phyloP scores from a whole-genome alignment of 306 rosid genomes.

The Elaeagnus macrophylla region DNA sequence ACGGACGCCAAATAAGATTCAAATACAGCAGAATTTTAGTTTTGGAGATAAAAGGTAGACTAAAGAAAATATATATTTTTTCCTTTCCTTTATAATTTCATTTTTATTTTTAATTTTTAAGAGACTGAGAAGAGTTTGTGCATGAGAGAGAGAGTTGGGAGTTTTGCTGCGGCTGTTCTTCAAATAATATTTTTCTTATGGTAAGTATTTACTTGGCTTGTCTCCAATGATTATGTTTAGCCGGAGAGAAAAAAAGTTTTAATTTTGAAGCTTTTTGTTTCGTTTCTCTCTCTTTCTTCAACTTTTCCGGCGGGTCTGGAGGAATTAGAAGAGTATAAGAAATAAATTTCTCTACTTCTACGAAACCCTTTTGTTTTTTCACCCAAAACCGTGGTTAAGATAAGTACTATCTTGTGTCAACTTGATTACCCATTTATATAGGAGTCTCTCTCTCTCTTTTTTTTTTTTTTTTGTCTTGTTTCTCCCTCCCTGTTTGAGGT shows the following conservation, averaged over 20 bases:
- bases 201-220: too few relatives aligned
- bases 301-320: conserved; percentile 67
- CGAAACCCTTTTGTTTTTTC: conserved; percentile 41
- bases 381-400: conserved; percentile 25
- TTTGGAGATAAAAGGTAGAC: conserved; percentile 3
- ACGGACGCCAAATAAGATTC: conserved; percentile 51
- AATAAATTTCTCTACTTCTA: conserved; percentile 80
- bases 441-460: conserved; percentile 13
- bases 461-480: conserved; percentile 2
- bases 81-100: too few relatives aligned
- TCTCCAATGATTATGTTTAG: too few relatives aligned
- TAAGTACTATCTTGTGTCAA: conserved; percentile 11
- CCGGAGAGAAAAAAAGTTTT: too few relatives aligned
- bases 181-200: too few relatives aligned
- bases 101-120: too few relatives aligned
- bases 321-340: conserved; percentile 87
- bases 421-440: conserved; percentile 21
- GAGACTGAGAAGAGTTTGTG: too few relatives aligned
- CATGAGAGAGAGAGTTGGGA: too few relatives aligned
- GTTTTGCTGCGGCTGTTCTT: too few relatives aligned
- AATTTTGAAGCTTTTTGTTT: too few relatives aligned
- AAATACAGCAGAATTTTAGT: conserved; percentile 31
- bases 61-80: neutral
- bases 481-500: conserved; percentile 11
- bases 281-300: conserved; percentile 31